phyloP scores from a whole-genome alignment of 2,329 filamentous ascomycete species.

The Metarhizium sp. region DNA sequence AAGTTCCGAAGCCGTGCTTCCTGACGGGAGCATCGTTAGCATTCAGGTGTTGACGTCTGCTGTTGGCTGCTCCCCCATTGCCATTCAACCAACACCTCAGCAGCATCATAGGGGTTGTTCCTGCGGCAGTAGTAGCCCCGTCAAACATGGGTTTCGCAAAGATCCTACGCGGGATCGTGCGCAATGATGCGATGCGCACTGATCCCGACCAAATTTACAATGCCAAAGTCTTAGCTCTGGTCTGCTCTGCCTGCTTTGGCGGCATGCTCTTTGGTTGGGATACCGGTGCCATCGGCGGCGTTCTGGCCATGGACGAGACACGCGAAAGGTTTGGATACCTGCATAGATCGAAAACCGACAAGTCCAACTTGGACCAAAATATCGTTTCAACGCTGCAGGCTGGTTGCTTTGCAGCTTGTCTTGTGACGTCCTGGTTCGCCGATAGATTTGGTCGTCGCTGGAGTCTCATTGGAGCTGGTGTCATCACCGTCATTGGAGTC shows the following conservation, averaged over 20 bases:
- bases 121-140: too few relatives aligned
- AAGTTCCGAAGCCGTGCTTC: too few relatives aligned
- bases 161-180: constrained; percentile 47
- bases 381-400: constrained; percentile 63
- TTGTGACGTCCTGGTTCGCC: constrained; percentile 44
- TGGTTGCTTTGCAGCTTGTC: constrained; percentile 56
- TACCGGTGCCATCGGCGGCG: constrained; percentile 59
- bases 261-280: constrained; percentile 45
- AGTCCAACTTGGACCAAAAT: constrained; percentile 51
- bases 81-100: background rate
- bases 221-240: constrained; percentile 57
- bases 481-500: constrained; percentile 51
- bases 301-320: constrained; percentile 51
- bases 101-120: background rate
- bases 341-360: constrained; percentile 15
- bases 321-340: constrained; percentile 32
- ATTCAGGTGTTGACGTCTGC: background rate
- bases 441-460: constrained; percentile 46
- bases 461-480: constrained; percentile 45
- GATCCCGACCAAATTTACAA: constrained; percentile 62
- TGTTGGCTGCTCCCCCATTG: background rate
- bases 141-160: constrained; percentile 29
- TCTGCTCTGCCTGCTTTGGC: constrained; percentile 58
- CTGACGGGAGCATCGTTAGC: background rate
- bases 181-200: constrained; percentile 61